A percentile compares a stretch with the other conserved stretches of the same genome.
Conservation (phyloP, 1,139 yeast genomes). For the Lodderomyces orthopsilosis region DNA sequence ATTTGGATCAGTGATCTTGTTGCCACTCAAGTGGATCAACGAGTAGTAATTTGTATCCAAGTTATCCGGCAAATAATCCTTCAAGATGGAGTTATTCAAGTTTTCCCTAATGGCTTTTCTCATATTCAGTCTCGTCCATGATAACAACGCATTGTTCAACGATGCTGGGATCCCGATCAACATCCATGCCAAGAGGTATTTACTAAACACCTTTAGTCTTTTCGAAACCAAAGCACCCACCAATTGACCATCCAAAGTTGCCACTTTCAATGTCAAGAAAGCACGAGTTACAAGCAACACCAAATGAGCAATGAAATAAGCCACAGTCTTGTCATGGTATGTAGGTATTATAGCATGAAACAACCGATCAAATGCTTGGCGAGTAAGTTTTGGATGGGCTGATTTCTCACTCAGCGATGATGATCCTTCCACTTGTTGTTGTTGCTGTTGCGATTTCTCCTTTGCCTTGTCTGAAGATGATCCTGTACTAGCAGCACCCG, state of each 20-base stretch:
- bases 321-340: conserved; percentile 30
- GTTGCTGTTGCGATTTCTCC: conserved; percentile 12
- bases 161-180: conserved; percentile 85
- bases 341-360: conserved; percentile 42
- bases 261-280: conserved; percentile 74
- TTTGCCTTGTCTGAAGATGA: conserved; percentile 9
- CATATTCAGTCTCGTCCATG: conserved; percentile 67
- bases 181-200: conserved; percentile 76
- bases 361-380: conserved; percentile 31
- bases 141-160: conserved; percentile 68
- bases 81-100: conserved; percentile 62
- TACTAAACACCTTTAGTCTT: conserved; percentile 60
- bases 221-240: conserved; percentile 82
- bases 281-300: conserved; percentile 67
- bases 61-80: conserved; percentile 64
- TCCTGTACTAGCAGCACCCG: conserved; percentile 41
- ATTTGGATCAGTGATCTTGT: conserved; percentile 68
- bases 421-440: not conserved
- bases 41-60: conserved; percentile 48
- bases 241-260: conserved; percentile 80
- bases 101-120: conserved; percentile 65
- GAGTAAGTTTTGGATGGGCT: conserved; percentile 31
- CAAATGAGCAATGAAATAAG: conserved; percentile 55
- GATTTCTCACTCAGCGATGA: not conserved
- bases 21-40: conserved; percentile 53